A percentile compares a stretch with the other conserved stretches of the same genome.
Conservation (phyloP, 2,329 filamentous ascomycete genomes). For the Aspergillus floridensis region DNA sequence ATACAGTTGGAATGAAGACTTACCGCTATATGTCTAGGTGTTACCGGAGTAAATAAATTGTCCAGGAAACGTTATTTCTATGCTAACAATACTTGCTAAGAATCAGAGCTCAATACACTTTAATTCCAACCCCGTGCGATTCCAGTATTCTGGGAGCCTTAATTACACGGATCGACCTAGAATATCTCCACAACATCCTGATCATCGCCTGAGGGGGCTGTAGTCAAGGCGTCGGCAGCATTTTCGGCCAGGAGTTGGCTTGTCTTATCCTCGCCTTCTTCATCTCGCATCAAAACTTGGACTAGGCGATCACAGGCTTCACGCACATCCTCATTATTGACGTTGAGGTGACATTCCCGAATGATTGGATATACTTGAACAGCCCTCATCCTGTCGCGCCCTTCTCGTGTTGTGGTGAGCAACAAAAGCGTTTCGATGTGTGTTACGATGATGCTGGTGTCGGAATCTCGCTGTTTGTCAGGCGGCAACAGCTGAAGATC, state of each 20-base stretch:
- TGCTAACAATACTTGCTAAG: background rate
- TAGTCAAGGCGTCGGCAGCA: background rate
- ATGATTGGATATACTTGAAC: constrained; percentile 87
- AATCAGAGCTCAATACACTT: background rate
- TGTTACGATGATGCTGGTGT: constrained; percentile 73
- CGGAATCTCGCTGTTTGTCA: constrained; percentile 80
- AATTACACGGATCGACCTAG: constrained; percentile 20
- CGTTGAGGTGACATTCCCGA: constrained; percentile 76
- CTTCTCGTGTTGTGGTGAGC: constrained; percentile 73
- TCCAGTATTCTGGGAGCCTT: background rate
- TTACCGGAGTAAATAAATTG: background rate
- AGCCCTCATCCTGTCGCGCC: constrained; percentile 69
- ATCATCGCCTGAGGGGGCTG: constrained; percentile 42
- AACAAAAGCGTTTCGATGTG: constrained; percentile 87
- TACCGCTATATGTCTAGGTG: background rate
- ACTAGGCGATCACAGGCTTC: constrained; percentile 88
- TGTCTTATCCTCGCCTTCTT: constrained; percentile 56
- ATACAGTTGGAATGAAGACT: background rate
- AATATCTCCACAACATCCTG: constrained; percentile 48
- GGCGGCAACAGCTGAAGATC: constrained; percentile 86
- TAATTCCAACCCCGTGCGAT: background rate
- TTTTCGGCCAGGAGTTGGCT: constrained; percentile 26
- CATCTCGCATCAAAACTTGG: constrained; percentile 81
- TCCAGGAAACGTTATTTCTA: background rate
- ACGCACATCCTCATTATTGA: constrained; percentile 73